Percentiles rank a stretch among this genome's conserved stretches.
phyloP scores from a whole-genome alignment of 2,329 filamentous ascomycete species.

The Exserohilum rostratum region DNA sequence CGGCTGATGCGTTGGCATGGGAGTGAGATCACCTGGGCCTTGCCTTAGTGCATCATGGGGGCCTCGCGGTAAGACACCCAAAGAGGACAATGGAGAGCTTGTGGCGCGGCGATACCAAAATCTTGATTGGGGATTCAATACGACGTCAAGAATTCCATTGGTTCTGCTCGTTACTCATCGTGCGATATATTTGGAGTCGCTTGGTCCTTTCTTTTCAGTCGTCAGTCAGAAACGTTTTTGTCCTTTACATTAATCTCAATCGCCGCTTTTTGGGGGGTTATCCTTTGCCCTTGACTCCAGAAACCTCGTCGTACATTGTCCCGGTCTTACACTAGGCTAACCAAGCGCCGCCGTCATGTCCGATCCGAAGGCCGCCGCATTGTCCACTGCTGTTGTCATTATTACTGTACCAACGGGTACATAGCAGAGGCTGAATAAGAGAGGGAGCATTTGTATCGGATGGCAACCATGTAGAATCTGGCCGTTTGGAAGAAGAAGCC shows the following conservation, averaged over 20 bases:
- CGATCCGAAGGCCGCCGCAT: slow-evolving; percentile 24
- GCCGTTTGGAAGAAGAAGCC: not conserved
- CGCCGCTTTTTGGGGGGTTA: not conserved
- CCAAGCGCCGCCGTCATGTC: slow-evolving; percentile 9
- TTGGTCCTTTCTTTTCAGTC: not conserved
- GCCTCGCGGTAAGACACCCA: slow-evolving; percentile 21
- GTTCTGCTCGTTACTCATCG: not conserved
- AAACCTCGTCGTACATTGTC: not conserved
- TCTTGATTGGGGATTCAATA: slow-evolving; percentile 1
- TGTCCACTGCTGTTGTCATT: slow-evolving; percentile 26
- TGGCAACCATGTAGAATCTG: not conserved
- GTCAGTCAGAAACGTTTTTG: not conserved
- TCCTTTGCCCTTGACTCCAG: not conserved
- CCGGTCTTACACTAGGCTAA: not conserved
- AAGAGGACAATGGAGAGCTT: slow-evolving; percentile 13
- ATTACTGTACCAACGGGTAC: slow-evolving; percentile 21
- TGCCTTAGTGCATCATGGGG: slow-evolving; percentile 13
- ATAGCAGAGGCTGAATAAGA: not conserved
- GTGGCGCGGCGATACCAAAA: slow-evolving; percentile 7
- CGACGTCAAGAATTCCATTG: not conserved
- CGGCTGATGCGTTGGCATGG: slow-evolving; percentile 8
- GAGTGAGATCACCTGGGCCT: slow-evolving; percentile 2
- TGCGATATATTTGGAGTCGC: slow-evolving; percentile 1
- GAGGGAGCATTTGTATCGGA: not conserved
- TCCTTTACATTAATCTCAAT: not conserved